These are phyloP conservation scores for Arachis monticola DNA, from an alignment of 331 rosid species.

Conservation along the genomic window DNA sequence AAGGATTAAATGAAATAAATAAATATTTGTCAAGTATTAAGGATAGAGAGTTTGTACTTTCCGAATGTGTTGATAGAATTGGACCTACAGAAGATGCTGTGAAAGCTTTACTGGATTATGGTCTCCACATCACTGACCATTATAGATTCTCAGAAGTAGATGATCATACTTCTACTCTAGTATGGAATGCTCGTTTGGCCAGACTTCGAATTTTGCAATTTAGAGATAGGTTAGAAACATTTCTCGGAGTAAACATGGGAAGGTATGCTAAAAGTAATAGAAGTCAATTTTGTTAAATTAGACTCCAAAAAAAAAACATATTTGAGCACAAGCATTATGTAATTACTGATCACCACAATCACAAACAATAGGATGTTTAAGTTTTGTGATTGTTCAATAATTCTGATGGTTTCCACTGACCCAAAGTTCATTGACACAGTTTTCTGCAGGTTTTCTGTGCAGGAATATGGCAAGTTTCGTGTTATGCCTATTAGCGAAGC, in stretches of 20 bases:
- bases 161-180: slow-evolving; percentile 51
- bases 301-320: too few species aligned
- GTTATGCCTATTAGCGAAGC: slow-evolving; percentile 78
- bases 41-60: slow-evolving; percentile 75
- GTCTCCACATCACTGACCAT: slow-evolving; percentile 74
- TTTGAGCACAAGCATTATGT: too few species aligned
- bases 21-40: slow-evolving; percentile 62
- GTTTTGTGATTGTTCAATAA: slow-evolving; percentile 28
- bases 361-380: slow-evolving; percentile 28
- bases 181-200: slow-evolving; percentile 76
- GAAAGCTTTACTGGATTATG: slow-evolving; percentile 80
- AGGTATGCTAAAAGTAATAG: slow-evolving; percentile 57
- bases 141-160: slow-evolving; percentile 64
- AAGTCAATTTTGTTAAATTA: slow-evolving; percentile 19
- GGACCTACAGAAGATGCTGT: slow-evolving; percentile 83
- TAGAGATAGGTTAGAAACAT: slow-evolving; percentile 88
- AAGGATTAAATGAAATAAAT: slow-evolving; percentile 71
- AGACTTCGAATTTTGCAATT: slow-evolving; percentile 88
- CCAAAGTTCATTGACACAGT: slow-evolving; percentile 70
- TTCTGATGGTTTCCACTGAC: slow-evolving; percentile 63
- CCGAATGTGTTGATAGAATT: slow-evolving; percentile 83
- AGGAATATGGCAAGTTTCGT: slow-evolving; percentile 89
- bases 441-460: slow-evolving; percentile 93
- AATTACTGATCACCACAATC: too few species aligned
- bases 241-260: slow-evolving; percentile 99